phyloP scores from a whole-genome alignment of 108 stramenopile species.

The Skeletonema costatum region DNA sequence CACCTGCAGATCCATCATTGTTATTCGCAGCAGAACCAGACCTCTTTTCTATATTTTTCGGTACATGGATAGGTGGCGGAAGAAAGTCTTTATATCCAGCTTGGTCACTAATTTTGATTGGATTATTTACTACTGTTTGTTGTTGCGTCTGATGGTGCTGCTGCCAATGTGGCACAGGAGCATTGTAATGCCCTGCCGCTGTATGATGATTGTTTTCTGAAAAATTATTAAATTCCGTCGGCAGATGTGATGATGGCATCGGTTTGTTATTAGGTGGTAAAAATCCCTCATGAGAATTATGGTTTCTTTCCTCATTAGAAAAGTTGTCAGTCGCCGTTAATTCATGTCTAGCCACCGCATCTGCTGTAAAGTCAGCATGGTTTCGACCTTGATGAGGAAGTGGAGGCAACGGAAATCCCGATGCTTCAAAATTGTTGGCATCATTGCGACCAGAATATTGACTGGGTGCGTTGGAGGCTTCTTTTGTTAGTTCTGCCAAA shows the following conservation, averaged over 20 bases:
- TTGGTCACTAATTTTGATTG: neutral
- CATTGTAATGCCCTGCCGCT: neutral
- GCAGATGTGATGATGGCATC: too few species aligned
- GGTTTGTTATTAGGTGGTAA: too few species aligned
- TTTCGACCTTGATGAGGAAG: neutral
- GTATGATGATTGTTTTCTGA: neutral
- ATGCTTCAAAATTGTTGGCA: neutral
- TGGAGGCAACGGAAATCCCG: neutral
- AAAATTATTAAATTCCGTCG: too few species aligned
- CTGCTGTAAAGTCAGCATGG: neutral
- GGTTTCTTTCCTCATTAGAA: neutral
- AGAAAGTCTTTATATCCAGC: neutral
- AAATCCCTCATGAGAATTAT: too few species aligned
- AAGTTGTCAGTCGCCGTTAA: neutral
- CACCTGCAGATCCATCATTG: neutral
- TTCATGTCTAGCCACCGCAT: neutral
- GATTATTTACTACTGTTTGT: neutral
- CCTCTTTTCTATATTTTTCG: neutral
- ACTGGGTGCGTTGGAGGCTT: neutral
- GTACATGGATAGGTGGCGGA: neutral
- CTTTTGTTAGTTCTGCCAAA: neutral
- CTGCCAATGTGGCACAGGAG: neutral
- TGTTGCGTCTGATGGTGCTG: neutral
- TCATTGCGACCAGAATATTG: neutral
- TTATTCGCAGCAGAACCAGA: neutral